A percentile compares a stretch with the other conserved stretches of the same genome.
Conservation (phyloP, 2,329 filamentous ascomycete genomes). For the Aspergillus quadricinctus region DNA sequence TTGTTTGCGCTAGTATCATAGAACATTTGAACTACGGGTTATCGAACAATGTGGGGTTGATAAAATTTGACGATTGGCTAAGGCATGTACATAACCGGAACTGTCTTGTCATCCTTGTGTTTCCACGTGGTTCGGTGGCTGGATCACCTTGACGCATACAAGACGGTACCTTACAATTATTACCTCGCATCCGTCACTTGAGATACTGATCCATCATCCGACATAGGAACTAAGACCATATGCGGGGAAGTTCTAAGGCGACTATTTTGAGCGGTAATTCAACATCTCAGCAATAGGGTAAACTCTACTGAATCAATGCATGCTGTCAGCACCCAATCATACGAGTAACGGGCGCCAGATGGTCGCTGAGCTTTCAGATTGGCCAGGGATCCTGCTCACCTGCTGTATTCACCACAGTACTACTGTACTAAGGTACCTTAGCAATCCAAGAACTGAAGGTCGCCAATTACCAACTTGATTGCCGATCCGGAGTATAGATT, state of each 20-base stretch:
- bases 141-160: slow-evolving; percentile 6
- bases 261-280: not conserved
- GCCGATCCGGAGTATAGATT: not conserved
- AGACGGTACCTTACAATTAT: not conserved
- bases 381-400: not conserved
- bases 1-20: slow-evolving; percentile 9
- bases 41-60: slow-evolving; percentile 7
- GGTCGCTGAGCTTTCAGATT: not conserved
- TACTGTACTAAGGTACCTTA: too few species aligned
- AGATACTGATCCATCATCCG: too few species aligned
- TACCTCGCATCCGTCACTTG: too few species aligned
- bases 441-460: not conserved
- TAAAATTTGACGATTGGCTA: slow-evolving; percentile 15
- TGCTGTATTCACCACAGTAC: not conserved
- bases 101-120: slow-evolving; percentile 13
- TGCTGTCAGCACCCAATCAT: not conserved
- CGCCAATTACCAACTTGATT: not conserved
- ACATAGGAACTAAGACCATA: not conserved
- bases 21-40: slow-evolving; percentile 9
- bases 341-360: not conserved
- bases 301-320: too few species aligned
- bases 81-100: not conserved
- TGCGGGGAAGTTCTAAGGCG: not conserved
- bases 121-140: slow-evolving; percentile 18
- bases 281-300: not conserved